Base-by-base conservation (phyloP, 176 grass and related monocot species). In the Tuctoria greenei region DNA sequence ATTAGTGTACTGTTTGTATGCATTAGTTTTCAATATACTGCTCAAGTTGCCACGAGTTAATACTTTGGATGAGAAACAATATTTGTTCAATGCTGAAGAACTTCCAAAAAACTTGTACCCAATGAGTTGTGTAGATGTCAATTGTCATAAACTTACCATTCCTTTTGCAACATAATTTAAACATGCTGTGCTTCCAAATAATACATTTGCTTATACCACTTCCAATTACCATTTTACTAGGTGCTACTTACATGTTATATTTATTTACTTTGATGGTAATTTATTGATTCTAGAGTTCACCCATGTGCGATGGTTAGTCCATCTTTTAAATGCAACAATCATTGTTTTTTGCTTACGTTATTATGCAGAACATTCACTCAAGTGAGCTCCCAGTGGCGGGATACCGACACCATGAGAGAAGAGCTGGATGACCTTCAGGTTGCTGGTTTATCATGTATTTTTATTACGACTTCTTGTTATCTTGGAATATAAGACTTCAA, bases 381-480 rank as follows among this genome's bases (percentile, higher is more conserved):
- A 93, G 94, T 97, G 79, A 97, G 95, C 71, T 73, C 81, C 52
- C 95, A 93, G 75, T 97, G 95, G 95, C 95, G 93, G 84, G 95
- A 97, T 79, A 97, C 90, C 13, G 95, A 97, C 62, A 93, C 95
- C 61, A 97, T 97, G 91, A 86, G 95, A 81, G 95, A 97, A 83
- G 91, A 97, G 79, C 75, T 97, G 46, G 95, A 97, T 86, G 95
- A 97, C 82, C 82, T 97, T 86, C 95, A 97, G 95, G 95, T 97
- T 66, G 27, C 18, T 84, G 27, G 25, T 87, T 89, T 78, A 21
- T 64, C 51, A 68, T 85, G 69, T 86, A 55, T 74, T 28, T 64
- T 76, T 65, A 21, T 65, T 59, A 38, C 7, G 44, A 18, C 71
- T 71, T 80, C 46, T 35, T 81, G 57, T 67, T 78, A 52, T 69